These are phyloP conservation scores for Starmerella stigmatis DNA, from an alignment of 805 yeast genomes.

Conservation along the genomic window DNA sequence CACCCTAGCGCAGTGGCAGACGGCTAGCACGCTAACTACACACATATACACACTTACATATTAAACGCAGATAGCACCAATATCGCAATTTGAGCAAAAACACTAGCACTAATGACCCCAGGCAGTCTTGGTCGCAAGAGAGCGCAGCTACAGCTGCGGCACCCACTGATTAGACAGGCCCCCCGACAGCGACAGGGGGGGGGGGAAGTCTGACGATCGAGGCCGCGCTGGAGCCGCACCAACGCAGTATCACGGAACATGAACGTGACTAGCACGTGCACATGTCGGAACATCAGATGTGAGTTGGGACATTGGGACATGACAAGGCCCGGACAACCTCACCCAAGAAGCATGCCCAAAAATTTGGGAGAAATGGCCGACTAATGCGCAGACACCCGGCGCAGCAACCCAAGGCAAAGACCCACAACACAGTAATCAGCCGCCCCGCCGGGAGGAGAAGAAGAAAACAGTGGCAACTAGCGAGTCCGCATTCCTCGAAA, in stretches of 20 bases:
- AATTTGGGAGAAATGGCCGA: conserved; percentile 6
- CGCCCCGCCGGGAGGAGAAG: conserved; percentile 1
- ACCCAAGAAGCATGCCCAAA: conserved; percentile 2
- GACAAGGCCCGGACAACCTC: background rate
- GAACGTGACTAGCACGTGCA: background rate
- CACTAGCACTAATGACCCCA: no score
- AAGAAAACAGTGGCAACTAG: background rate
- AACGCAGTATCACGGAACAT: background rate
- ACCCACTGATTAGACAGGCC: no score
- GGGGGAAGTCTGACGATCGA: no score
- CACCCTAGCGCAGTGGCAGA: no score
- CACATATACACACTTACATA: no score
- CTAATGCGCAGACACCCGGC: background rate
- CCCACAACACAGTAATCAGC: conserved; percentile 4
- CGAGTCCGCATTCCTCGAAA: background rate
- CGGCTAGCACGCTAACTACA: no score
- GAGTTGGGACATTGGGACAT: conserved; percentile 4
- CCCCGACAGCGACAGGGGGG: no score
- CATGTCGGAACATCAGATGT: conserved; percentile 3
- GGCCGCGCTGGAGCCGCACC: background rate
- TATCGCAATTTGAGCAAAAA: no score
- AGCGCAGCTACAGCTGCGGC: no score
- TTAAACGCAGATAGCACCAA: no score
- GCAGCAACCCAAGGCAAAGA: conserved; percentile 1
- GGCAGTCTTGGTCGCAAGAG: no score